A percentile compares a stretch with the other conserved stretches of the same genome.
Evolutionary conservation across 768 basidiomycete genomes (phyloP).

Genomic region (Terana coerulea): DNA sequence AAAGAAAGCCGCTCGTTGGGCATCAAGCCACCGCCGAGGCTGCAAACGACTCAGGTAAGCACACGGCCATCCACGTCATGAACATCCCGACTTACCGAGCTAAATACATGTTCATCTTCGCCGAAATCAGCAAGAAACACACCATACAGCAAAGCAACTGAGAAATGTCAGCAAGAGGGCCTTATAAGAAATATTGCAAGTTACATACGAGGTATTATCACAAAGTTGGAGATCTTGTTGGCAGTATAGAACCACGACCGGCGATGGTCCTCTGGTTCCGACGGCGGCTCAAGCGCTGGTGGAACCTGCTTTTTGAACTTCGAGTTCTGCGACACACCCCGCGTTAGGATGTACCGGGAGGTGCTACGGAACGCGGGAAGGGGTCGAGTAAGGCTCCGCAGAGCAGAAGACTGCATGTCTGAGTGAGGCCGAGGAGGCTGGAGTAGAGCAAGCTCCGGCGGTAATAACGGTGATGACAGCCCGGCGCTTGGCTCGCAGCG

Average conservation of each 20-base stretch:
- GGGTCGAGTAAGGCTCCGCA: constrained; percentile 17
- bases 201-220: constrained; percentile 51
- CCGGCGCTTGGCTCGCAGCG: neutral
- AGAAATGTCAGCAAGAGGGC: neutral
- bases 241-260: constrained; percentile 27
- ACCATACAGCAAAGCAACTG: constrained; percentile 53
- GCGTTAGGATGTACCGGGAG: constrained; percentile 1
- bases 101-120: constrained; percentile 68
- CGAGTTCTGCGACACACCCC: neutral
- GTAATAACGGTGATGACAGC: neutral
- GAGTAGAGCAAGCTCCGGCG: neutral
- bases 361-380: neutral
- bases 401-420: neutral
- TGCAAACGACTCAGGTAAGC: constrained; percentile 22
- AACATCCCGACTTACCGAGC: constrained; percentile 45
- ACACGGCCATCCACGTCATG: neutral
- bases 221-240: constrained; percentile 48
- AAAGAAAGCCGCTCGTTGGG: constrained; percentile 49
- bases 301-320: neutral
- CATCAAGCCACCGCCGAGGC: constrained; percentile 56
- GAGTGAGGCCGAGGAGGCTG: neutral
- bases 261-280: constrained; percentile 10
- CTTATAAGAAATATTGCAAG: constrained; percentile 11
- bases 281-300: neutral
- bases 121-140: constrained; percentile 67